Conservation (phyloP, 305 asterid species). For the Solanum chacoense region DNA sequence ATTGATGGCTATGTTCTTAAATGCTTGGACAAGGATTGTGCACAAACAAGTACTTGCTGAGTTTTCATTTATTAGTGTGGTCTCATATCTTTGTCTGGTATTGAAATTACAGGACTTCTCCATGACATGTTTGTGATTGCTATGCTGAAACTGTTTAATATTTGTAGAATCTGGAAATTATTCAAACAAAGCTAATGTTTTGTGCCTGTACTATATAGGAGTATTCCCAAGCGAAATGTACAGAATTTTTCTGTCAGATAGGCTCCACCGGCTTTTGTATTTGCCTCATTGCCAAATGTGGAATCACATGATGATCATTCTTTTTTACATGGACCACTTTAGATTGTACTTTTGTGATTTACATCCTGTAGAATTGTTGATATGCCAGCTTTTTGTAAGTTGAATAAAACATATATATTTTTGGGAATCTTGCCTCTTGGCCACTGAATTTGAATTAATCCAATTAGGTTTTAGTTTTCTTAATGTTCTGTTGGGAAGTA, state of each 20-base stretch:
- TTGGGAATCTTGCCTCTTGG: too few relatives aligned
- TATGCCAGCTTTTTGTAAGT: too few relatives aligned
- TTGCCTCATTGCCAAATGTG: neutral
- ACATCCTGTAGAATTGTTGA: too few relatives aligned
- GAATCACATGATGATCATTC: neutral
- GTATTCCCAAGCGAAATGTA: neutral
- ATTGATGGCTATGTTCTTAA: conserved; percentile 19
- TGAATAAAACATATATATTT: too few relatives aligned
- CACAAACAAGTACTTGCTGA: neutral
- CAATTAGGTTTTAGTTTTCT: too few relatives aligned
- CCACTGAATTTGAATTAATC: too few relatives aligned
- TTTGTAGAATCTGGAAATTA: neutral
- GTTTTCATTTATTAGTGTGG: neutral
- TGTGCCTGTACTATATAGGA: neutral
- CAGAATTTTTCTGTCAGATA: neutral
- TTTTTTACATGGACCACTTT: neutral
- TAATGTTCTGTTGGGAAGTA: too few relatives aligned
- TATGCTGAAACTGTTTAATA: neutral
- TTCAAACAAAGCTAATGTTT: neutral
- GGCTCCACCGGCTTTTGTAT: neutral
- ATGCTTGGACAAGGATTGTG: neutral
- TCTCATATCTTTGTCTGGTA: neutral
- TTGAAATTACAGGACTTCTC: neutral
- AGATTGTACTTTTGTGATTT: too few relatives aligned
- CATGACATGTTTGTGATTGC: neutral